Evolutionary conservation across 352 stramenopile species (phyloP), one percentile per base, ranked within the genome.

Genomic region (Globisporangium iwayamae): DNA sequence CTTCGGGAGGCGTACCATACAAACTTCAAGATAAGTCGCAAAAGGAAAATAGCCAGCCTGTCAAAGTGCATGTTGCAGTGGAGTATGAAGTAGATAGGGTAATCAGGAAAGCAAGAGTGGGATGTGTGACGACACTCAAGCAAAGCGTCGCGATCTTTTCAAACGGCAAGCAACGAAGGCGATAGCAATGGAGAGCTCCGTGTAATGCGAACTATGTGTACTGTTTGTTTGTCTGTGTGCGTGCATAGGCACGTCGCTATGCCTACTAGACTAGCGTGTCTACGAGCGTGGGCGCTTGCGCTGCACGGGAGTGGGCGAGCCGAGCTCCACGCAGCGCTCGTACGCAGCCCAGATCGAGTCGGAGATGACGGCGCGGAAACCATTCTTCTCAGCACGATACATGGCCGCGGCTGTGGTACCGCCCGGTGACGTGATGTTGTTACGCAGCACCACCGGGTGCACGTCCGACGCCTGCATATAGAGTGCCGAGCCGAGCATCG

Each of bases 331-430:
- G 54, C 82, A 95, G 55, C 93, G 77, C 72, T 97, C 83, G 74
- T 98, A 99, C 25, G 93, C 96, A 22, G 94, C 94, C 96, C 96
- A 99, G 59, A 98, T 98, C 25, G 95, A 97, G 75, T 98, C 87
- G 45, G 86, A 78, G 66, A 97, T 97, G 32, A 97, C 90, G 0
- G 91, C 94, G 46, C 94, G 86, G 73, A 98, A 98, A 51, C 90
- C 92, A 48, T 97, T 97, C 72, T 97, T 97, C 75, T 99, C 96
- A n/a, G 98, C 83, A 36, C 96, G 89, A 66, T 98, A 99, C 45
- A 98, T 85, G 10, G 94, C 95, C 4, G 85, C 89, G 6, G 96
- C 95, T 2, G 96, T 99, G 39, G 96, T 98, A 50, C 96, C 96
- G 4, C 92, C 85, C 0, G 96, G 96, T 64, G 84, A 97, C 16